Conservation (phyloP, 805 yeast species). For the Metschnikowia baotianmanensis region DNA sequence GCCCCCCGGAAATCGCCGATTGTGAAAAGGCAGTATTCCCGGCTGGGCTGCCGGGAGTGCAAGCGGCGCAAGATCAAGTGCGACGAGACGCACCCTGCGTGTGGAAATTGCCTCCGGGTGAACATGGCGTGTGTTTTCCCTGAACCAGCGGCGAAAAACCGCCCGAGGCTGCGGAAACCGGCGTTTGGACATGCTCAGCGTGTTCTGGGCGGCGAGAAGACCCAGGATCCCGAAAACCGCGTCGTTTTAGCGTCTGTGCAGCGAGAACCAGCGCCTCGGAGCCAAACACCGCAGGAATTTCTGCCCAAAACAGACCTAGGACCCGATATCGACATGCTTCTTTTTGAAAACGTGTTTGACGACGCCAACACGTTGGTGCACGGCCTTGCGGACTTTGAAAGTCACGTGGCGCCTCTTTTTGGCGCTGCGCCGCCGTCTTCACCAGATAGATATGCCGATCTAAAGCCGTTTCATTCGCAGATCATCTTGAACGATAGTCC, state of each 20-base stretch:
- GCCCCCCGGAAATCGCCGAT: conserved; percentile 7
- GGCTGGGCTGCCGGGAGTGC: conserved; percentile 21
- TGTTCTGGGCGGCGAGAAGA: no score
- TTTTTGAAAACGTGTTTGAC: conserved; percentile 19
- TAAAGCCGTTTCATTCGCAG: conserved; percentile 20
- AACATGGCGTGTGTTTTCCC: conserved; percentile 15
- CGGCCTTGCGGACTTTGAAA: conserved; percentile 19
- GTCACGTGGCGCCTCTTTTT: conserved; percentile 4
- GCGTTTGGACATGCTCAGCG: no score
- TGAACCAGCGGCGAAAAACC: conserved; percentile 10
- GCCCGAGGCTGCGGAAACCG: conserved; percentile 8
- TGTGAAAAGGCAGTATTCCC: conserved; percentile 20
- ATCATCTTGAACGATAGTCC: conserved; percentile 18
- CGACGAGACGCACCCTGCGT: conserved; percentile 18
- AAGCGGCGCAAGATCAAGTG: conserved; percentile 23
- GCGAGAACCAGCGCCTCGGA: no score
- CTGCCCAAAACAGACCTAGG: background rate
- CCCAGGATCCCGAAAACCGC: no score
- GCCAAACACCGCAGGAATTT: no score
- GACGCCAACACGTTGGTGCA: conserved; percentile 20
- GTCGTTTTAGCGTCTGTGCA: no score
- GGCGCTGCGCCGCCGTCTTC: conserved; percentile 2
- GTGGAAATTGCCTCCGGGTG: conserved; percentile 18
- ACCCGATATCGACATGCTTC: conserved; percentile 14
- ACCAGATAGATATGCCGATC: conserved; percentile 9